Percentiles rank a stretch among this genome's conserved stretches.
Evolutionary conservation across 129 eudicot species (phyloP).

Genomic region (Chrysanthemum lavandulifolium): DNA sequence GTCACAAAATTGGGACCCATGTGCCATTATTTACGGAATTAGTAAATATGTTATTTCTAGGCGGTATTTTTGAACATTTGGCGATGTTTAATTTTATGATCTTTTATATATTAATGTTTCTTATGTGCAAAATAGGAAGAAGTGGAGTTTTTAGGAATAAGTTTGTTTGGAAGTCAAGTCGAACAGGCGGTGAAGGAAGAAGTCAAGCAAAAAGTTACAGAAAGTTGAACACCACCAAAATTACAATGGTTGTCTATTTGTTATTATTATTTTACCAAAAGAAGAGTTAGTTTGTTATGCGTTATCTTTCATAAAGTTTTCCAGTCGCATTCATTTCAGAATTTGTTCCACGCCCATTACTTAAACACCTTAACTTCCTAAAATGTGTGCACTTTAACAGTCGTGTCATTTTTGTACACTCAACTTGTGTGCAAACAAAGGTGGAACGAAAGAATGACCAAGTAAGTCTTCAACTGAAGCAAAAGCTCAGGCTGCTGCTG

Average conservation of each 20-base stretch:
- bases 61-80: not conserved
- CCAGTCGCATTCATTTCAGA: no score
- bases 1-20: no score
- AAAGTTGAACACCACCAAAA: constrained; percentile 58
- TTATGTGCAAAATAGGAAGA: constrained; percentile 72
- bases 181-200: constrained; percentile 86
- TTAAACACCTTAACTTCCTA: not conserved
- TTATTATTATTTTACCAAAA: not conserved
- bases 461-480: constrained; percentile 17
- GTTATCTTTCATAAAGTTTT: not conserved
- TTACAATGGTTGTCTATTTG: constrained; percentile 40
- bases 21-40: constrained; percentile 61
- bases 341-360: no score
- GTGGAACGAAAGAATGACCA: constrained; percentile 41
- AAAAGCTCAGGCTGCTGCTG: no score
- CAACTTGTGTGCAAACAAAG: constrained; percentile 36
- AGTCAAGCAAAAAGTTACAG: constrained; percentile 70
- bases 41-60: constrained; percentile 41
- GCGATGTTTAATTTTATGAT: not conserved
- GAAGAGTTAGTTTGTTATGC: no score
- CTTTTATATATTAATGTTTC: not conserved
- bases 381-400: not conserved
- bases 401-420: not conserved
- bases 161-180: constrained; percentile 99
- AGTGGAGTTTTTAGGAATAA: constrained; percentile 17